Conservation (phyloP, 495 filamentous ascomycete species). For the Lentithecium fluviatile region DNA sequence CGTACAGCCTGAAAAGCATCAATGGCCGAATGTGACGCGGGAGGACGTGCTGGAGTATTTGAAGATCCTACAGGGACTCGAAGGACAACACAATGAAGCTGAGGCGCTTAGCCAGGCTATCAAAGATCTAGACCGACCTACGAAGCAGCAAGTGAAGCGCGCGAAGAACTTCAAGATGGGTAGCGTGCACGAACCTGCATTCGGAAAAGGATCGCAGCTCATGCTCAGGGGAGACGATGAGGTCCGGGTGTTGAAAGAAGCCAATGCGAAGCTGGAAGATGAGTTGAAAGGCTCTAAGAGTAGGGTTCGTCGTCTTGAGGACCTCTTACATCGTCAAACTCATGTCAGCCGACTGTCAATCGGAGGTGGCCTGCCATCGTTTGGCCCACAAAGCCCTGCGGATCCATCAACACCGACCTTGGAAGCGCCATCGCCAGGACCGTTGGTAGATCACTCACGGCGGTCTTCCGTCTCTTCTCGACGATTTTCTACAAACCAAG, state of each 20-base stretch:
- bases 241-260: conserved; percentile 64
- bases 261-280: conserved; percentile 76
- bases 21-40: conserved; percentile 67
- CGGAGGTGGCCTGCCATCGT: conserved; percentile 59
- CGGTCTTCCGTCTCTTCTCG: conserved; percentile 66
- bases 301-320: conserved; percentile 86
- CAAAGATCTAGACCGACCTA: conserved; percentile 67
- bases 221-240: conserved; percentile 81
- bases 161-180: conserved; percentile 94
- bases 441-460: conserved; percentile 56
- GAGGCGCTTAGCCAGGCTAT: conserved; percentile 60
- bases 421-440: conserved; percentile 36
- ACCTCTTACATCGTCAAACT: conserved; percentile 83
- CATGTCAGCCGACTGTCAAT: conserved; percentile 68
- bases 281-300: conserved; percentile 85
- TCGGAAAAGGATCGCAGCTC: conserved; percentile 73
- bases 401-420: conserved; percentile 49
- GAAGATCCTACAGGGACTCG: conserved; percentile 49
- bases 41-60: conserved; percentile 59
- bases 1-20: conserved; percentile 72
- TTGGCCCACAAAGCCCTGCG: conserved; percentile 35
- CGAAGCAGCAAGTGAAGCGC: conserved; percentile 70
- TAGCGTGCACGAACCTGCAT: conserved; percentile 80
- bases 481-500: conserved; percentile 65
- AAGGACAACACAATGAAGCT: conserved; percentile 67